Conservation (phyloP, 108 stramenopile genomes). For the Cafeteria roenbergensis region DNA sequence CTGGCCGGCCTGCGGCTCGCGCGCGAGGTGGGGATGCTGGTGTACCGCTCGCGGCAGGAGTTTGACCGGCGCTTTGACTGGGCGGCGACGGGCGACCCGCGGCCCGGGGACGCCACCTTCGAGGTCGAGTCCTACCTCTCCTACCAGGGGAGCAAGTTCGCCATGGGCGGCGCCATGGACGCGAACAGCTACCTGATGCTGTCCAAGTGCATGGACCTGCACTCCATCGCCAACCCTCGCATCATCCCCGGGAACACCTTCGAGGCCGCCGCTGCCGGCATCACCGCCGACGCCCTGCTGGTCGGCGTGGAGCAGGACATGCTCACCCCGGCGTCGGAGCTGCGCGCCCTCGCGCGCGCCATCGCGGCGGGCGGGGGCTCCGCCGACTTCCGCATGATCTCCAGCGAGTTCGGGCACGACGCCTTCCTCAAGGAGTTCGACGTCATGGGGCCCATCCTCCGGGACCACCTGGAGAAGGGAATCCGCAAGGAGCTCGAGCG, state of each 20-base stretch:
- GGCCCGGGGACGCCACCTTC: conserved; percentile 8
- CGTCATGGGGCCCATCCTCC: background rate
- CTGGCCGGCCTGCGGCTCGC: conserved; percentile 9
- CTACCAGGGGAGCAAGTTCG: conserved; percentile 21
- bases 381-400: conserved; percentile 10
- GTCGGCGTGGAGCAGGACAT: conserved; percentile 13
- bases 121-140: conserved; percentile 22
- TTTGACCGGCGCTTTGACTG: conserved; percentile 17
- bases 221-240: conserved; percentile 6
- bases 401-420: conserved; percentile 17
- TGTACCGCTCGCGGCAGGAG: conserved; percentile 16
- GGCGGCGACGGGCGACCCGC: background rate
- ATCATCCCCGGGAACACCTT: background rate
- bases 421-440: conserved; percentile 20
- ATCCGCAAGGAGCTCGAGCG: background rate
- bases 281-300: conserved; percentile 8
- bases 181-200: conserved; percentile 22
- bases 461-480: background rate
- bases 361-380: conserved; percentile 1
- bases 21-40: conserved; percentile 14
- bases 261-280: conserved; percentile 11
- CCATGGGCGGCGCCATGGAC: conserved; percentile 11
- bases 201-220: conserved; percentile 14
- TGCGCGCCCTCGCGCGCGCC: conserved; percentile 5
- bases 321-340: conserved; percentile 18